Evolutionary conservation across 305 asterid species (phyloP).

Genomic region (Rubia tinctorum): DNA sequence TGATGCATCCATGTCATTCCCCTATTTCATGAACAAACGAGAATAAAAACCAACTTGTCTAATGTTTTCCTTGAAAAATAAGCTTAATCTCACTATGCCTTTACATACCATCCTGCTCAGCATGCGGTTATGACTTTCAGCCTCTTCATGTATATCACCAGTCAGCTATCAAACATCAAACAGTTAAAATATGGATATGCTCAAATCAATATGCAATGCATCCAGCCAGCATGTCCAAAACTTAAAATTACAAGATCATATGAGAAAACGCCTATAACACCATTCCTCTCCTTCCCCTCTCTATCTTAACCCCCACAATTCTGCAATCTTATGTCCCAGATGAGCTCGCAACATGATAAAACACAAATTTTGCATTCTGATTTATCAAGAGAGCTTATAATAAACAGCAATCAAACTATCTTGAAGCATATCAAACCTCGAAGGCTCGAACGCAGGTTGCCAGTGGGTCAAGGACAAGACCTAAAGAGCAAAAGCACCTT

Average conservation of each 20-base stretch:
- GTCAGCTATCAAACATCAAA: slow-evolving; percentile 59
- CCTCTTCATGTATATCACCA: slow-evolving; percentile 97
- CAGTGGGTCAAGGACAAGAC: background rate
- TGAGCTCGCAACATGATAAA: background rate
- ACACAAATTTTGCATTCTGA: background rate
- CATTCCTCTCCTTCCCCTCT: background rate
- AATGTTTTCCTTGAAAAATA: background rate
- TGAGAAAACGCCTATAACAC: background rate
- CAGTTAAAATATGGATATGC: background rate
- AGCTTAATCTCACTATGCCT: slow-evolving; percentile 14
- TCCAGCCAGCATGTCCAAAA: background rate
- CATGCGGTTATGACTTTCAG: slow-evolving; percentile 80
- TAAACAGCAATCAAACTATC: background rate
- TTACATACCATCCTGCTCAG: slow-evolving; percentile 70
- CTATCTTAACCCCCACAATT: background rate
- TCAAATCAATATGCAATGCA: background rate
- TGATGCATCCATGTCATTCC: slow-evolving; percentile 91
- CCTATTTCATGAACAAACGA: slow-evolving; percentile 38
- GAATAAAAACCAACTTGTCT: background rate
- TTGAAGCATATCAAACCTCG: background rate
- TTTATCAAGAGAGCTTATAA: background rate
- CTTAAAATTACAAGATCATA: background rate
- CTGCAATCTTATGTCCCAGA: background rate
- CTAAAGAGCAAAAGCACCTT: background rate
- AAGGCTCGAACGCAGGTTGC: background rate